Conservation (phyloP, 257 asterid species). For the Gentiana straminea region DNA sequence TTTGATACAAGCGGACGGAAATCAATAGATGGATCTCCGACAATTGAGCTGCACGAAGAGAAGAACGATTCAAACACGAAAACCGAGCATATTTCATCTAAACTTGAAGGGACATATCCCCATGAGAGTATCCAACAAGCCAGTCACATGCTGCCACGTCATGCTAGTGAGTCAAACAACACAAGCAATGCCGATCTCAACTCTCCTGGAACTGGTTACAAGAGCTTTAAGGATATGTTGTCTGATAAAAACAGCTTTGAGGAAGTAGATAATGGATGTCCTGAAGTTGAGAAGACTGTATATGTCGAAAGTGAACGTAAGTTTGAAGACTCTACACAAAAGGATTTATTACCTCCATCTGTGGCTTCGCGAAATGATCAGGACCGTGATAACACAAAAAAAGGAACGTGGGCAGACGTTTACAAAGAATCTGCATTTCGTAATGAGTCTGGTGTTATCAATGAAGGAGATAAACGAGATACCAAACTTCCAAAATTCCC, state of each 20-base stretch:
- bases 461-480: constrained; percentile 11
- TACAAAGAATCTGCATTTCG: constrained; percentile 17
- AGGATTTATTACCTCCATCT: constrained; percentile 15
- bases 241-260: constrained; percentile 20
- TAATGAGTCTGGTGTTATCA: constrained; percentile 16
- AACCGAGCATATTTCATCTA: constrained; percentile 1
- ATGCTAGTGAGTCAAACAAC: constrained; percentile 12
- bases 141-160: constrained; percentile 10
- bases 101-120: constrained; percentile 8
- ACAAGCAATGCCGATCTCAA: constrained; percentile 7
- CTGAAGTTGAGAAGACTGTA: constrained; percentile 52
- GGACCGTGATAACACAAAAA: constrained; percentile 10
- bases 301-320: constrained; percentile 46
- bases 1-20: constrained; percentile 27
- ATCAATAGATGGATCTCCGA: constrained; percentile 25
- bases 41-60: constrained; percentile 16
- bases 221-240: constrained; percentile 38
- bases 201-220: constrained; percentile 13
- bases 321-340: constrained; percentile 19
- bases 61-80: constrained; percentile 14
- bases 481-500: constrained; percentile 13
- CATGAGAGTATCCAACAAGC: constrained; percentile 4
- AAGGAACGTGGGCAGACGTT: constrained; percentile 18
- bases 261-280: constrained; percentile 19
- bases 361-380: constrained; percentile 12